Base-by-base conservation (phyloP, 345 rosid species). In the Acer saccharum region DNA sequence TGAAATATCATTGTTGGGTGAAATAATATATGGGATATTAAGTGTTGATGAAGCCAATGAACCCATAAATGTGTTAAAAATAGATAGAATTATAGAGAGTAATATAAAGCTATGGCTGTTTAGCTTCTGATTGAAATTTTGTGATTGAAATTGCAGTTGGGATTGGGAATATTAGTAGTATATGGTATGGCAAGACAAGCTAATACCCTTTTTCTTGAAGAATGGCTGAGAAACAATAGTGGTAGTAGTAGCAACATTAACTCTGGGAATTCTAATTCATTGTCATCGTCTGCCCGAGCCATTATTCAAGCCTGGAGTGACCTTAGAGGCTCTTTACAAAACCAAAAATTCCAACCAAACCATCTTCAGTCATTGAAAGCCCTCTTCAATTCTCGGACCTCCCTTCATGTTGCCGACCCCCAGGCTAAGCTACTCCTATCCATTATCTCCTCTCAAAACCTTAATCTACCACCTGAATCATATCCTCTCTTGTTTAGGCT, bases 261-360 rank as follows among this genome's bases (percentile, higher is more conserved):
- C 75, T 76, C 84, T 70, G 65, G 78, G 39, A 16, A 66, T 58
- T 46, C 81, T 78, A 77, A 85, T 7, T 78, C 80, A 5, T 74
- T 88, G 32, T 80, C 88, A 16, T 83, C 87, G 0, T 89, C 99
- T n/a, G 94, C 97, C 35, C 86, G 93, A 60, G 91, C 89, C 41
- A 88, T 90, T 75, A 89, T 96, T 79, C 94, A 94, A 77, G 93
- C 97, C 2, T 96, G 99, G 98, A 83, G 93, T 76, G 97, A 93
- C 79, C 93, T 95, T 68, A 83, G 98, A 23, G 98, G 92, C 20
- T 87, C 84, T 54, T 76, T 89, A 20, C 89, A 86, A 66, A 91
- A 65, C 79, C 90, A 79, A 9, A 80, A 85, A 57, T 84, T 93
- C 65, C 85, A 86, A 73, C 65, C 88, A 73, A 88, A 87, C 75